Base-by-base conservation (phyloP, 345 rosid species). In the Eucalyptus guilfoylei region DNA sequence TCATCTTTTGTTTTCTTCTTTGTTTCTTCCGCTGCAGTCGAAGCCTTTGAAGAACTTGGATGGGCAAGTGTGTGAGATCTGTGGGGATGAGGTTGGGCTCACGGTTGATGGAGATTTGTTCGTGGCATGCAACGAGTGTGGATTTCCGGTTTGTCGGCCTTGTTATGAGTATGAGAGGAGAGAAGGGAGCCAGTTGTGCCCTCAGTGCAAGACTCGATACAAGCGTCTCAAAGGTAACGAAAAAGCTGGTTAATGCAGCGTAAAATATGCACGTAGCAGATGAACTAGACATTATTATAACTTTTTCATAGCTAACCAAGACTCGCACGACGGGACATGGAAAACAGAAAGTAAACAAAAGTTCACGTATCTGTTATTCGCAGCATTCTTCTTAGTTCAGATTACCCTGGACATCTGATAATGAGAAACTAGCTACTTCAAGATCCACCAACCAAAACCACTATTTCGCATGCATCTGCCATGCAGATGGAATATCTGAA, bases 51-150 rank as follows among this genome's bases (percentile, higher is more conserved):
- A 96, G 95, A 98, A 96, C 87, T 87, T 98, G 89, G 99, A 98
- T 86, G 99, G 97, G 32, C 99, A 97, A 91, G 94, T 95, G 49
- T 98, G 99, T 86, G 99, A 98, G 95, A 98, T 98, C 80, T 98
- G 99, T 23, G 98, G 99, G 4, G 99, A 97, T 87, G 93, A 93
- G 89, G 90, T 97, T 34, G 99, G 99, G 32, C 76, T 97, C 19
- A 98, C 96, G 13, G 99, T 94, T 26, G 99, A 97, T 26, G 99
- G 99, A 90, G 99, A 98, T 91, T 88, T 98, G 80, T 98, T 98
- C 48, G 99, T 98, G 23, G 99, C 99, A 26, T 98, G 99, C 95
- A 96, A 98, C 34, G 99, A 98, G 94, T 98, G 99, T 86, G 99
- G 98, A 49, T 97, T 98, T 76, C 99, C 99, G 2, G 98, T 91